A percentile compares a stretch with the other conserved stretches of the same genome.
Evolutionary conservation across 1,284 basidiomycete species (phyloP).

Genomic region (Marasmius sp.): DNA sequence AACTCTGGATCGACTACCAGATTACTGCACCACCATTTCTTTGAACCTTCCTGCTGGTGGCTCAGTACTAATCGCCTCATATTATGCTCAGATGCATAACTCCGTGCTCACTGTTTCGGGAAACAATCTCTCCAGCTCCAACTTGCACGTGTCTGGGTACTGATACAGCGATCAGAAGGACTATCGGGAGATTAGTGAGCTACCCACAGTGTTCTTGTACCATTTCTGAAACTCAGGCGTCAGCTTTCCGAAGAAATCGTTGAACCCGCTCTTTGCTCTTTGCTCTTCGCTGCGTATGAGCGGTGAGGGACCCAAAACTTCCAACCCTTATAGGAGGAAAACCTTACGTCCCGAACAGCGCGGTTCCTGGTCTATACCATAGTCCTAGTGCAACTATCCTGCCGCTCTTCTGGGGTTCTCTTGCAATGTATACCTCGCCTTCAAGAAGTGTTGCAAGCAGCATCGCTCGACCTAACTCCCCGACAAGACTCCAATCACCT

Average conservation of each 20-base stretch:
- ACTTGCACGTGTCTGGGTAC: not conserved
- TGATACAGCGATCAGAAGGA: not conserved
- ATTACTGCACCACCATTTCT: conserved; percentile 7
- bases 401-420: not conserved
- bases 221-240: conserved; percentile 6
- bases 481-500: conserved; percentile 2
- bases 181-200: not conserved
- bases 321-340: not conserved
- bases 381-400: conserved; percentile 3
- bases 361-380: conserved; percentile 2
- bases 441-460: conserved; percentile 6
- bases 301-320: not conserved
- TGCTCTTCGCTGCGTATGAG: conserved; percentile 1
- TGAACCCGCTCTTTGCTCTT: conserved; percentile 1
- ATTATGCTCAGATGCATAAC: not conserved
- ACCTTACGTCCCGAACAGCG: conserved; percentile 1
- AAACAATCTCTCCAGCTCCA: not conserved
- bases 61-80: not conserved
- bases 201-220: conserved; percentile 1
- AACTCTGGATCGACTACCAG: not conserved
- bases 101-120: not conserved
- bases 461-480: not conserved
- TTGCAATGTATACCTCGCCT: conserved; percentile 1
- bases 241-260: conserved; percentile 8
- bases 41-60: not conserved